Conservation (phyloP, 495 filamentous ascomycete species). For the Aeminium ludgeri region DNA sequence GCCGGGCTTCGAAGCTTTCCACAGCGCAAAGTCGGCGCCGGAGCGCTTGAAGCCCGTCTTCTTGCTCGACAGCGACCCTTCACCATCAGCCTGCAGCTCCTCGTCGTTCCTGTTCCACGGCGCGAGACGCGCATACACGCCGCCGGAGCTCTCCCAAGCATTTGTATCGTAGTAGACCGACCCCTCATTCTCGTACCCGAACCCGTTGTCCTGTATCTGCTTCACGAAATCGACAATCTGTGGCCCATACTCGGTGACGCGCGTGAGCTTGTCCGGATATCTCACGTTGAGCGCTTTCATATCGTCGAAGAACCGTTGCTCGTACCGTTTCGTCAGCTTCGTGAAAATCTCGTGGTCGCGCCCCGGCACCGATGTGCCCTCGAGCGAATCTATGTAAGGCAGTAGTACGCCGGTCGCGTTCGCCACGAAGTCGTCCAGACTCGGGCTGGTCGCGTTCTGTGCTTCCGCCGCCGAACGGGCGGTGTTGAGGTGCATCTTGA, state of each 20-base stretch:
- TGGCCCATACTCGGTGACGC: conserved; percentile 76
- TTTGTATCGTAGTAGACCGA: conserved; percentile 91
- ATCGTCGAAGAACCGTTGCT: conserved; percentile 67
- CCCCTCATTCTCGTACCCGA: conserved; percentile 50
- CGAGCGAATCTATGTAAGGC: conserved; percentile 66
- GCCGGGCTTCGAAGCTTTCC: conserved; percentile 84
- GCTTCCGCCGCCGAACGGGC: conserved; percentile 27
- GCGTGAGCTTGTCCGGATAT: conserved; percentile 60
- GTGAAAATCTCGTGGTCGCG: conserved; percentile 64
- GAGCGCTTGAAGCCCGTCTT: conserved; percentile 50
- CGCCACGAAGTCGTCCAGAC: conserved; percentile 36
- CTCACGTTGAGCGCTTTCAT: conserved; percentile 76
- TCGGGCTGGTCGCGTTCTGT: conserved; percentile 4
- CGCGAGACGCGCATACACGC: conserved; percentile 69
- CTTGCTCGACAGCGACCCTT: conserved; percentile 58
- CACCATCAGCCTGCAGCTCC: conserved; percentile 70
- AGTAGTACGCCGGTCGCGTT: conserved; percentile 52
- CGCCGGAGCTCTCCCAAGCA: conserved; percentile 68
- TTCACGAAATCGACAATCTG: conserved; percentile 70
- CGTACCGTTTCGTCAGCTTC: conserved; percentile 63
- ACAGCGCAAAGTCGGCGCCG: conserved; percentile 74
- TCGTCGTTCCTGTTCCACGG: conserved; percentile 77
- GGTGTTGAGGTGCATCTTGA: conserved; percentile 85
- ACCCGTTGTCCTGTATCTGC: conserved; percentile 65
- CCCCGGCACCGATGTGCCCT: conserved; percentile 57